These are phyloP conservation scores for Aschersonia sp. DNA, from an alignment of 2,329 filamentous ascomycete genomes.

Conservation along the genomic window DNA sequence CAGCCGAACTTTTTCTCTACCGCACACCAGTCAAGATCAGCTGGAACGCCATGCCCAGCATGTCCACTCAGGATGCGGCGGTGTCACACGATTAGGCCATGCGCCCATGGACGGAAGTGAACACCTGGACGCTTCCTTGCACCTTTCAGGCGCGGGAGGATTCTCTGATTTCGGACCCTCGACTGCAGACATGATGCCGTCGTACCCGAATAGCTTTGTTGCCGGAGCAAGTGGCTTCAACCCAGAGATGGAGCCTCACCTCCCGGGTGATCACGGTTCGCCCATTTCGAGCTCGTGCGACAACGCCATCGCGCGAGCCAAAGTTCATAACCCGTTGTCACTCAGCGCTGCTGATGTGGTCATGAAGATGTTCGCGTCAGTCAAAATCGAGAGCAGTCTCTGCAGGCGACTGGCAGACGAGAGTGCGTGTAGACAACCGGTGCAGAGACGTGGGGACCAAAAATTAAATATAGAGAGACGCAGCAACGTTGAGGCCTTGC, in stretches of 20 bases:
- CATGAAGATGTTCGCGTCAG: conserved; percentile 23
- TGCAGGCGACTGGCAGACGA: conserved; percentile 38
- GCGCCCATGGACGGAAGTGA: background rate
- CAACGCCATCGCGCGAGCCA: background rate
- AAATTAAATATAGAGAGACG: conserved; percentile 39
- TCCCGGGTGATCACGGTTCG: background rate
- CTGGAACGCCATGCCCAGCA: conserved; percentile 13
- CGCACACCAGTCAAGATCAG: conserved; percentile 9
- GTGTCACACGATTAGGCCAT: conserved; percentile 1
- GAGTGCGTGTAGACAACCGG: conserved; percentile 31
- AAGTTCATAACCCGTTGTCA: background rate
- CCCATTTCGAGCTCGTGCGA: background rate
- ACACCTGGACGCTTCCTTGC: conserved; percentile 4
- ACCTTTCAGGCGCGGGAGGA: conserved; percentile 3
- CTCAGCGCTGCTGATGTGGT: conserved; percentile 33
- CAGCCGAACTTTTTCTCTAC: no score
- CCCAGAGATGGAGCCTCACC: background rate
- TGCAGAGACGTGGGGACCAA: conserved; percentile 39
- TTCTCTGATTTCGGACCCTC: background rate
- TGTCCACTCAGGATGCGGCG: conserved; percentile 1
- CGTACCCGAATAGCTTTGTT: background rate
- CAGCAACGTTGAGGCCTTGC: conserved; percentile 45
- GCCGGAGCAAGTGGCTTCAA: background rate
- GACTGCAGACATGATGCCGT: background rate
- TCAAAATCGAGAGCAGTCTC: conserved; percentile 37